Evolutionary conservation across 441 rosid genomes (phyloP).

Genomic region (Pelargonium cotyledonis): DNA sequence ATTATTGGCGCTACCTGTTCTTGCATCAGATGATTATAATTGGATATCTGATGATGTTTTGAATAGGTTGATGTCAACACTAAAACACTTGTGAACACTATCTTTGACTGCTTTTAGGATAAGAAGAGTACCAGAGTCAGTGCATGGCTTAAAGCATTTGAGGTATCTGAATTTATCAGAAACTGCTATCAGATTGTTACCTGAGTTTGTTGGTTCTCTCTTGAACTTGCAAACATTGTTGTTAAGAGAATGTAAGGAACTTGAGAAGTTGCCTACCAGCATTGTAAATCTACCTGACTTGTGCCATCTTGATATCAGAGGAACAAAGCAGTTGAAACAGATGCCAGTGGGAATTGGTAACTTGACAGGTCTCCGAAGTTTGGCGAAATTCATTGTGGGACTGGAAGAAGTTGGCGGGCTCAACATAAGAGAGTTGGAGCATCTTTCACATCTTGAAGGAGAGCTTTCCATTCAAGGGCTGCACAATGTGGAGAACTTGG

Average conservation of each 20-base stretch:
- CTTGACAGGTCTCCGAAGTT: not conserved
- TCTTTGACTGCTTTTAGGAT: not conserved
- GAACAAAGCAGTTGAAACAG: not conserved
- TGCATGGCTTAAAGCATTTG: slow-evolving; percentile 8
- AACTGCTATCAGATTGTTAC: not conserved
- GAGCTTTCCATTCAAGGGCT: slow-evolving; percentile 11
- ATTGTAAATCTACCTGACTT: not conserved
- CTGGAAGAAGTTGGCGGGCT: not conserved
- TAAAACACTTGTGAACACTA: not conserved
- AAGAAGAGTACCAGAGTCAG: not conserved
- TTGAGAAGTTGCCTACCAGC: not conserved
- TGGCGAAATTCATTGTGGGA: slow-evolving; percentile 7
- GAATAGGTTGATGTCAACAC: not conserved
- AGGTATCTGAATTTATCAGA: slow-evolving; percentile 5
- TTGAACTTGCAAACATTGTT: slow-evolving; percentile 8
- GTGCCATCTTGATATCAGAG: not conserved
- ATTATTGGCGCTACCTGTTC: too few species aligned
- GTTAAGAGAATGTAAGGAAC: fast-evolving
- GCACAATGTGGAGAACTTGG: slow-evolving; percentile 15
- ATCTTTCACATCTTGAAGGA: slow-evolving; percentile 12
- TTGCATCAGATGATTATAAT: too few species aligned
- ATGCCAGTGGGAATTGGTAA: not conserved
- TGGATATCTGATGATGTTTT: not conserved
- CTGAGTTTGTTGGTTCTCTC: not conserved
- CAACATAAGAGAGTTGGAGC: slow-evolving; percentile 14